A percentile compares a stretch with the other conserved stretches of the same genome.
Evolutionary conservation across 345 rosid species (phyloP).

Genomic region (Aquilaria sinensis): DNA sequence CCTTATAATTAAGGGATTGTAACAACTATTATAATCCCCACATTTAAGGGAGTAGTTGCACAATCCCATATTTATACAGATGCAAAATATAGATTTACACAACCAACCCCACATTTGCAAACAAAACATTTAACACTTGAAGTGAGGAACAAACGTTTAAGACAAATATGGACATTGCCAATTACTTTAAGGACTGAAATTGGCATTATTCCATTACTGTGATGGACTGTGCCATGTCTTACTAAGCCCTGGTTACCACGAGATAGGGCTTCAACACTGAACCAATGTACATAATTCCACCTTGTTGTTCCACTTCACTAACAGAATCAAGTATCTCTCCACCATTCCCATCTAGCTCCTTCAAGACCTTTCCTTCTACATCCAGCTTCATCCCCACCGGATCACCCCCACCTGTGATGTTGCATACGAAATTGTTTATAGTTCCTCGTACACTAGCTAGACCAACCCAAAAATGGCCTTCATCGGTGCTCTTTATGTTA

Average conservation of each 20-base stretch:
- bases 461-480: slow-evolving; percentile 66
- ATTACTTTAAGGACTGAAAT: too few relatives aligned
- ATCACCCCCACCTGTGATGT: slow-evolving; percentile 17
- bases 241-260: background rate
- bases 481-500: slow-evolving; percentile 29
- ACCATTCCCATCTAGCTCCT: slow-evolving; percentile 23
- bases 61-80: too few relatives aligned
- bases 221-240: too few relatives aligned
- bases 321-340: slow-evolving; percentile 24
- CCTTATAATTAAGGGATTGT: too few relatives aligned
- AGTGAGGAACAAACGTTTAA: too few relatives aligned
- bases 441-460: slow-evolving; percentile 33
- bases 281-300: slow-evolving; percentile 31
- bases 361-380: slow-evolving; percentile 21
- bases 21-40: too few relatives aligned
- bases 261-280: slow-evolving; percentile 31
- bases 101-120: too few relatives aligned
- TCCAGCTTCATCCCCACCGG: slow-evolving; percentile 32
- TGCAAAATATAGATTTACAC: too few relatives aligned
- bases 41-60: too few relatives aligned
- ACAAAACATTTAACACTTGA: too few relatives aligned
- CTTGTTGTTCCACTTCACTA: slow-evolving; percentile 34
- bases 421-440: background rate
- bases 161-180: too few relatives aligned
- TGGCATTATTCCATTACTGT: too few relatives aligned